Evolutionary conservation across 805 yeast species (phyloP).

Genomic region (Ogataea trehalophila): DNA sequence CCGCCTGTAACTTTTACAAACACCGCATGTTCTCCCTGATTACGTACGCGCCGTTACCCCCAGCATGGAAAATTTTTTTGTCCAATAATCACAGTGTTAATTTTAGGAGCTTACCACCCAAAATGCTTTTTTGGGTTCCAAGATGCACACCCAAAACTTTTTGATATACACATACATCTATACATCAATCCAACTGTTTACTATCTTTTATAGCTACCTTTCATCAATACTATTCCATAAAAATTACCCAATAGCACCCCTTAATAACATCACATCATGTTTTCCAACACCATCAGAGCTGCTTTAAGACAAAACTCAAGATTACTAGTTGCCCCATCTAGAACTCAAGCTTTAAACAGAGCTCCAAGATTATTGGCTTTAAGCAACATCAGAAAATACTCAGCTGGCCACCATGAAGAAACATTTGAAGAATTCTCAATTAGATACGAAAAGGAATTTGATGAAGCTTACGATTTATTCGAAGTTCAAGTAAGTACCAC

Average conservation of each 20-base stretch:
- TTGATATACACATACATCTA: background rate
- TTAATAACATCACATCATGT: slow-evolving; percentile 19
- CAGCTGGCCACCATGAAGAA: slow-evolving; percentile 81
- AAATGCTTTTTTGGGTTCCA: background rate
- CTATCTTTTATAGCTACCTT: background rate
- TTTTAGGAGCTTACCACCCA: slow-evolving; percentile 7
- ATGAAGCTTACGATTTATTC: slow-evolving; percentile 82
- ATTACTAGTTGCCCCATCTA: slow-evolving; percentile 21
- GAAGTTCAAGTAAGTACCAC: slow-evolving; percentile 58
- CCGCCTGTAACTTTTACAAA: background rate
- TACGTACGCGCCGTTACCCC: slow-evolving; percentile 38
- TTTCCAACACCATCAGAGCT: slow-evolving; percentile 31
- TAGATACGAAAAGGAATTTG: slow-evolving; percentile 91
- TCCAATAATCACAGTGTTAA: slow-evolving; percentile 22
- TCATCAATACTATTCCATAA: background rate
- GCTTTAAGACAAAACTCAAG: slow-evolving; percentile 31
- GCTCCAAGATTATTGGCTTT: slow-evolving; percentile 18
- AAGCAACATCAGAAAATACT: slow-evolving; percentile 54
- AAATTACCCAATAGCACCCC: background rate
- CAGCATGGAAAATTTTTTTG: slow-evolving; percentile 8
- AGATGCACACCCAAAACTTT: background rate
- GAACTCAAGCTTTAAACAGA: slow-evolving; percentile 11
- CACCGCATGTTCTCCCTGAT: slow-evolving; percentile 1
- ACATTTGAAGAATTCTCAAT: slow-evolving; percentile 91
- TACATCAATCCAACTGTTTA: too few species aligned